A percentile compares a stretch with the other conserved stretches of the same genome.
These are phyloP conservation scores for Vigna trinervia DNA, from an alignment of 306 rosid species.

Conservation along the genomic window DNA sequence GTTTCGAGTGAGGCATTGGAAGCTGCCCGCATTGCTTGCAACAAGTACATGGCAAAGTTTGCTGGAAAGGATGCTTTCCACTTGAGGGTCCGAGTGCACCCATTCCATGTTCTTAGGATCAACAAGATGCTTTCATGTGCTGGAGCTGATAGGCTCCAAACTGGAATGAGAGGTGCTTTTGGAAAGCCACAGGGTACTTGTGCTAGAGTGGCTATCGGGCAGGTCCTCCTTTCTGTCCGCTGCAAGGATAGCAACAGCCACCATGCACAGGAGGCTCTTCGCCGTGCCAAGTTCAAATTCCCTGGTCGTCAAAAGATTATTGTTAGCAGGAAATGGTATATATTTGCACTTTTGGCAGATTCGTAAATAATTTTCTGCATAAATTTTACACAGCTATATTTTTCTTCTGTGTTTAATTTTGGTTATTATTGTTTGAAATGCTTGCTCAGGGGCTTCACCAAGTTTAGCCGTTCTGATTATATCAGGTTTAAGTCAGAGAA, in stretches of 20 bases:
- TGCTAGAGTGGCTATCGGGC: conserved; percentile 81
- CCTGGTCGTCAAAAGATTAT: conserved; percentile 89
- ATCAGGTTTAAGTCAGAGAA: conserved; percentile 61
- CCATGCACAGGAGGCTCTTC: conserved; percentile 86
- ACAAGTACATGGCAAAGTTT: conserved; percentile 83
- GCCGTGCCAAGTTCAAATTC: conserved; percentile 85
- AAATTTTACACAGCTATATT: neutral
- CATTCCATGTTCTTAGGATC: conserved; percentile 86
- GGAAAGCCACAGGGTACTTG: conserved; percentile 77
- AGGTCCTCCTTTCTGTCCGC: conserved; percentile 81
- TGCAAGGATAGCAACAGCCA: conserved; percentile 80
- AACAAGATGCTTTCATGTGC: conserved; percentile 81
- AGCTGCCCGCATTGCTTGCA: conserved; percentile 87
- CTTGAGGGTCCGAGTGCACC: conserved; percentile 87
- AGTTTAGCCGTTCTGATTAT: conserved; percentile 68
- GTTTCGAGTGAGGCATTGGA: conserved; percentile 86
- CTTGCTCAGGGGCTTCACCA: conserved; percentile 74
- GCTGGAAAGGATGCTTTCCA: conserved; percentile 91
- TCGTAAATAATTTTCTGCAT: no score
- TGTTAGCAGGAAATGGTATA: conserved; percentile 81
- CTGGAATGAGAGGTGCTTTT: conserved; percentile 90
- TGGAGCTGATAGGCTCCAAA: conserved; percentile 85
- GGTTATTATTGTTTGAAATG: conserved; percentile 2
- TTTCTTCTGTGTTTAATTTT: neutral
- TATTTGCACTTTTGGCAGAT: neutral